Base-by-base conservation (phyloP, 257 asterid species). In the Verbena officinalis region DNA sequence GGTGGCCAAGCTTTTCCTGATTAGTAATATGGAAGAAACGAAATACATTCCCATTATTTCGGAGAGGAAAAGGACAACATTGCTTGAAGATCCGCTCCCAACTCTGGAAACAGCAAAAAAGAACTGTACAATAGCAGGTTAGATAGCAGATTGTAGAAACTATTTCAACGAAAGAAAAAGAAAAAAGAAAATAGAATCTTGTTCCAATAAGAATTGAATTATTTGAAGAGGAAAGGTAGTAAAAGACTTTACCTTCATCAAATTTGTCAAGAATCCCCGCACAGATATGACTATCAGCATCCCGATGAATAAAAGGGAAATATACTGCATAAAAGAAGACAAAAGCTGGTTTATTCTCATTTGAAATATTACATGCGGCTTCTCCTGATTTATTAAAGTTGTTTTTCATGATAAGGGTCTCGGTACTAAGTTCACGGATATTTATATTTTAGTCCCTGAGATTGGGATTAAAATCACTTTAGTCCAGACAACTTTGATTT, bases 31-130 rank as follows among this genome's bases (percentile, higher is more conserved):
- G 33, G 97, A 94, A 54, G 99, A 94, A 33, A 94, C 84, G 55
- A 94, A 94, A 68, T 94, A 94, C 96, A 94, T 90, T 60, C 99
- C 99, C 99, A 94, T 90, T 73, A 94, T 94, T 77, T 94, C 99
- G 13, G 99, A 94, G 60, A 94, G 96, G 83, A 94, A 94, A 73
- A 94, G 99, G 66, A 94, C 99, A 0, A 94, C 91, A 44, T 94
- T 94, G 85, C 99, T 94, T 48, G 99, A 94, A 57, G 99, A 94
- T 77, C 99, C 99, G 45, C 99, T 94, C 56, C 99, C 99, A 74
- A 90, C 99, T 86, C 99, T 80, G 42, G 99, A 94, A 65, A 94
- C 95, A 46, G 96, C 99, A 67, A 94, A 94, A 76, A 94, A 94
- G 95, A 94, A 88, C 97, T 90, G 95, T n/a, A 64, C 70, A 66